Evolutionary conservation across 768 basidiomycete genomes (phyloP), one percentile per base, ranked within the genome.

Genomic region (Hebeloma cylindrosporum): DNA sequence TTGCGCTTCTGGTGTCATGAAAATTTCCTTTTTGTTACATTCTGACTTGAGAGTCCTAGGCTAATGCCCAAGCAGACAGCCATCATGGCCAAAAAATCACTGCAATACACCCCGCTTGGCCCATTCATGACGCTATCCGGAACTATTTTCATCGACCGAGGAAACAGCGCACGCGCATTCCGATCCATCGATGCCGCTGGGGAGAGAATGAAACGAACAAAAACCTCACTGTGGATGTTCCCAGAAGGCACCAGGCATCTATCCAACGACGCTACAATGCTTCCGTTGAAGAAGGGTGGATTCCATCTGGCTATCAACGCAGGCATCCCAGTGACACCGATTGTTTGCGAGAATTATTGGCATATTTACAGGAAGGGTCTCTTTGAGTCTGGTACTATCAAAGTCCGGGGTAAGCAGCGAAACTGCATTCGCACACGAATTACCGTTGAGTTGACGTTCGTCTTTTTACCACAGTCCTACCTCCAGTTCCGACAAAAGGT

Each of bases 221-320:
- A 79, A 50, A 75, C 87, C 13, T 92, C 91, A 11, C 67, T 98
- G 35, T 95, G 91, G 88, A 83, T 99, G 66, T 98, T 92, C 68
- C 92, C 95, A 1, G 96, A 98, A 69, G 96, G 96, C 22, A 99
- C 96, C 8, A 82, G 95, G 26, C 82, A 90, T 32, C 78, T 78
- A 45, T 75, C 76, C 16, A 72, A 83, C 50, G 67, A 73, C 23
- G 77, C 86, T 6, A 75, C 79, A 23, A 67, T 99, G 61, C 73
- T 88, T 4, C 86, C 91, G 2, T 85, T 99, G 73, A 99, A 99
- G 75, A 99, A 97, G 66, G 96, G 96, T 29, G 94, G 93, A 3
- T 98, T 98, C 75, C 93, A 98, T 62, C 78, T 97, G 38, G 96
- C 96, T 21, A 77, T 98, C 18, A 85, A 93, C 66, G 83, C 91